Evolutionary conservation across 2,329 filamentous ascomycete species (phyloP).

Genomic region (Trichoderma sp.): DNA sequence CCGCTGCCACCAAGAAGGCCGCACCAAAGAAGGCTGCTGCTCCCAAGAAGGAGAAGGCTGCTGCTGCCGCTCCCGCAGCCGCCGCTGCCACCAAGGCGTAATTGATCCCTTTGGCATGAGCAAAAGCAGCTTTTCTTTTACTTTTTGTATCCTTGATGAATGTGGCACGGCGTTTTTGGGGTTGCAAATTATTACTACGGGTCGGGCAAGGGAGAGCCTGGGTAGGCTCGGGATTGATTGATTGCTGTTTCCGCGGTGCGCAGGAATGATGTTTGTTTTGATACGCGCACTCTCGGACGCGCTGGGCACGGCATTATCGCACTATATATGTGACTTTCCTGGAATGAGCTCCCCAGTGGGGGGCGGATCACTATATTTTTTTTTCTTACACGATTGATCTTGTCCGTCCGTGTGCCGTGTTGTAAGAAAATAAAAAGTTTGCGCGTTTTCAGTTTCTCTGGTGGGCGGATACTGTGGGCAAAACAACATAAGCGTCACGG

Average conservation of each 20-base stretch:
- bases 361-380: slow-evolving; percentile 13
- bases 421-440: not conserved
- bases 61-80: slow-evolving; percentile 34
- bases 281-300: slow-evolving; percentile 25
- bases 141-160: slow-evolving; percentile 39
- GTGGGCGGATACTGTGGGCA: not conserved
- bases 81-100: slow-evolving; percentile 41
- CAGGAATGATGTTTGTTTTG: slow-evolving; percentile 27
- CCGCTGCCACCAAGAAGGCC: slow-evolving; percentile 50
- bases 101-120: slow-evolving; percentile 3
- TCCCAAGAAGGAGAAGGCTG: slow-evolving; percentile 46
- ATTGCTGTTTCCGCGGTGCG: slow-evolving; percentile 26
- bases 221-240: slow-evolving; percentile 22
- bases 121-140: slow-evolving; percentile 13
- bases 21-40: slow-evolving; percentile 48
- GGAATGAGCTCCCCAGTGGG: slow-evolving; percentile 10
- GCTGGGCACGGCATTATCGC: slow-evolving; percentile 25
- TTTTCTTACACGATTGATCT: not conserved
- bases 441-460: not conserved
- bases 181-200: slow-evolving; percentile 28
- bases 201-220: slow-evolving; percentile 24
- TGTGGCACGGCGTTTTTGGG: slow-evolving; percentile 40
- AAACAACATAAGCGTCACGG: not conserved
- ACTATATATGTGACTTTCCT: slow-evolving; percentile 21
- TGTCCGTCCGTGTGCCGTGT: not conserved